Evolutionary conservation across 2,329 filamentous ascomycete genomes (phyloP).

Genomic region (Alternaria incomplexa): DNA sequence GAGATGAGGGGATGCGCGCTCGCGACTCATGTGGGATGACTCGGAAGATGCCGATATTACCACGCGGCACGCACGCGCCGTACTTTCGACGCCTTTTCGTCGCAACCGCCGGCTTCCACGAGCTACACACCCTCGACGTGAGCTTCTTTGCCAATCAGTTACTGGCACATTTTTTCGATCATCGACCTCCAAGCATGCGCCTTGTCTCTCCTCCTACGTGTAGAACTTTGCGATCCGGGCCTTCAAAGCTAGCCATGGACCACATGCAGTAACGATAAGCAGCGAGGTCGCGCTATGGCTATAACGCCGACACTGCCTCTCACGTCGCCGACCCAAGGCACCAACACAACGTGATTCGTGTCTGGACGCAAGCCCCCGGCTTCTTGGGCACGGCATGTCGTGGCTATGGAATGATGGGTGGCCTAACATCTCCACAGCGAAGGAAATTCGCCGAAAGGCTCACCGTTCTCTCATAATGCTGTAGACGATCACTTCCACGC

Average conservation of each 20-base stretch:
- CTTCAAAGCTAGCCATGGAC: neutral
- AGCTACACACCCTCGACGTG: neutral
- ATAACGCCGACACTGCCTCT: conserved; percentile 1
- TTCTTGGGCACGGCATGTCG: neutral
- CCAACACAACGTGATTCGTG: neutral
- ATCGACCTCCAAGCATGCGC: neutral
- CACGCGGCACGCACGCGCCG: neutral
- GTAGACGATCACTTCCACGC: neutral
- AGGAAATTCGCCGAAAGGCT: neutral
- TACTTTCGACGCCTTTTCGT: neutral
- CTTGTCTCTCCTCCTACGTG: neutral
- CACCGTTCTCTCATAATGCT: neutral
- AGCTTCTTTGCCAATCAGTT: neutral
- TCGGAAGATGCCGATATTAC: neutral
- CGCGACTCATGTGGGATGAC: neutral
- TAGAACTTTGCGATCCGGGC: neutral
- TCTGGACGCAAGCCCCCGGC: neutral
- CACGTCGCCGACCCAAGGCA: neutral
- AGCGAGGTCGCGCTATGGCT: neutral
- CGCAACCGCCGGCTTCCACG: neutral
- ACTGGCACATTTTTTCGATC: neutral
- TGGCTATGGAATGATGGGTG: neutral
- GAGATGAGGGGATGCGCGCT: neutral
- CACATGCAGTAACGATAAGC: neutral
- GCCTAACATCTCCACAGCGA: neutral